Base-by-base conservation (phyloP, 2,329 filamentous ascomycete genomes). In the Capronia coronata region DNA sequence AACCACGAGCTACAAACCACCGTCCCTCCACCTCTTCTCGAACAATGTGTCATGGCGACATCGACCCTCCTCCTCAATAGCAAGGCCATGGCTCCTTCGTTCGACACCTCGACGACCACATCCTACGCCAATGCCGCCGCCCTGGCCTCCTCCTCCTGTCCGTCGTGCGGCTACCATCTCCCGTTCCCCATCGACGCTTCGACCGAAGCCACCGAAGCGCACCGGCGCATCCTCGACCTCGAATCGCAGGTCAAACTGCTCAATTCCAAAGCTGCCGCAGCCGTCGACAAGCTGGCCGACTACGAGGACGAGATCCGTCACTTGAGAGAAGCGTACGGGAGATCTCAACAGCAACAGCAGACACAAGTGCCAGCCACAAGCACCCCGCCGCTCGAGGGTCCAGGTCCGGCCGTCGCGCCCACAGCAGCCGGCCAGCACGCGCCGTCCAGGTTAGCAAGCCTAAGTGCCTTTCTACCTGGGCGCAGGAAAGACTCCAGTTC, bases 281-380 rank as follows among this genome's bases (percentile, higher is more conserved):
- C 76, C 57, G 76, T 73, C 42, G 72, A 75, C 58, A 79, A 71
- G 63, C 73, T 80, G 55, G 77, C 77, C 60, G 76, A 81, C 63
- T 82, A 82, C 64, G 79, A 83, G 69, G 78, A 82, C 56, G 76
- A 82, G 62, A 67, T 82, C 19, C 75, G 71, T 47, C 69, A 68
- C 44, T 67, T 82, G 25, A 67, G 66, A 61, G 55, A 57, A n/a
- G 50, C 52, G 13, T 47, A 52, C 34, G 43, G 43, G 19, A 42
- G 43, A 19, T 48, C 49, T 10, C 52, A 56, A 29, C 48, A 54
- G 48, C 56, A 58, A 30, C 42, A 46, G 22, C 39, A 48, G 32
- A 22, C 43, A 37, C 48, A 54, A 47, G 30, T 40, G 43, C 29
- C 39, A 46, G 27, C 39, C 45, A 39, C 40, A 41, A 62, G 57